Percentiles rank a stretch among this genome's conserved stretches.
These are phyloP conservation scores for Pinus taeda DNA, from an alignment of 75 land plant species.

Conservation along the genomic window DNA sequence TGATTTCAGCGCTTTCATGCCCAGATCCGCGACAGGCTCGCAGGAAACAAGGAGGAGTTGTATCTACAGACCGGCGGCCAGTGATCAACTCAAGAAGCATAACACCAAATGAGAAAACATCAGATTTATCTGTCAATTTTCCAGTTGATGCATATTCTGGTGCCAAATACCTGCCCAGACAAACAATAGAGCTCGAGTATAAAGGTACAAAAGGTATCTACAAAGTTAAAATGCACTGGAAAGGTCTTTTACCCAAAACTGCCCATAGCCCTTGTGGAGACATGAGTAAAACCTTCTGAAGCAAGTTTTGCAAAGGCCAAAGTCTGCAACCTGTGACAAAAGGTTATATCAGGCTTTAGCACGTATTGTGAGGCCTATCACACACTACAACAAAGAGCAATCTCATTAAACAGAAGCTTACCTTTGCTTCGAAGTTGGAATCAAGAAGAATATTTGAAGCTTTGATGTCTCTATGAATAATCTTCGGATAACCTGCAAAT, in stretches of 20 bases:
- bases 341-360: neutral
- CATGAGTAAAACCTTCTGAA: constrained; percentile 71
- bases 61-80: constrained; percentile 67
- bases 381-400: neutral
- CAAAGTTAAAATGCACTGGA: neutral
- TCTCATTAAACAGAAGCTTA: neutral
- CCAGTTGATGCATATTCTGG: constrained; percentile 96
- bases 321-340: constrained; percentile 77
- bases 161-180: constrained; percentile 63
- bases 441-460: constrained; percentile 79
- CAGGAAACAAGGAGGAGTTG: too few species aligned
- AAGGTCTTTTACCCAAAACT: constrained; percentile 70
- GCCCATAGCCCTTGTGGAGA: constrained; percentile 98
- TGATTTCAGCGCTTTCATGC: too few species aligned
- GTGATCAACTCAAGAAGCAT: constrained; percentile 84
- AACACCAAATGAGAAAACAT: constrained; percentile 91
- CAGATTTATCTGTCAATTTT: constrained; percentile 86
- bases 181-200: constrained; percentile 3
- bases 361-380: neutral
- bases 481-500: constrained; percentile 68
- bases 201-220: neutral
- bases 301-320: constrained; percentile 91
- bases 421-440: constrained; percentile 72
- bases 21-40: too few species aligned
- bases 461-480: constrained; percentile 86